Base-by-base conservation (phyloP, 2,329 filamentous ascomycete genomes). In the Xylariaceae sp. region DNA sequence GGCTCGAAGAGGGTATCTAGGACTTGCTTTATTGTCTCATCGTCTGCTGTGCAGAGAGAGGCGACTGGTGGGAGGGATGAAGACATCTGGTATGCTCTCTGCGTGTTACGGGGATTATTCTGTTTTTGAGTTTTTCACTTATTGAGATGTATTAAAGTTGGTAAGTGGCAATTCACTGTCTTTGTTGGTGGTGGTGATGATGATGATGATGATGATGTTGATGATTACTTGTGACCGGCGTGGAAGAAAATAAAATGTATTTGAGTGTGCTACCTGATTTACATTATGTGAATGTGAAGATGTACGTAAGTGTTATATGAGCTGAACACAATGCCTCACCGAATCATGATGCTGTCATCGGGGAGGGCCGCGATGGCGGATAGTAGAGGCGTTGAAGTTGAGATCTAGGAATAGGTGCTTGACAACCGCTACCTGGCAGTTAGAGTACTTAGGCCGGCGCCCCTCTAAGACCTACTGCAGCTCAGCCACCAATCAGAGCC, bases 1-100 rank as follows among this genome's bases (percentile, higher is more conserved):
- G 88, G 87, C 64, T 96, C 91, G 67, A 96, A 95, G 48, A 95
- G 82, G 3, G 83, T 75, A 67, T 94, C 87, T 39, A 95, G 78
- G 40, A 83, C 71, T 4, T 67, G 60, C 29, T 72, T 74, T 45
- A 86, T 76, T 17, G 76, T 69, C 22, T 72, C 58, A 22, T 79
- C 73, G 16, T 81, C 62, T 39, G 84, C 75, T 37, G 69, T 67
- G 21, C 75, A 69, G 32, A 94, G 70, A 12, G 69, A 67, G 37
- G 71, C 62, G 57, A 84, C 72, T 22, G 74, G 63, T 11, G 86
- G 86, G 6, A 93, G 74, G 37, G 53, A 59, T 20, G 59, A 49
- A 11, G 56, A n/a, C n/a, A n/a, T n/a, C 27, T 32, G 42, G 12
- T 45, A 51, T 50, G 12, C 16, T 32, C 7, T 4, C 7, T 8